Conservation (phyloP, 2,329 filamentous ascomycete genomes). For the Colletotrichum musicola region DNA sequence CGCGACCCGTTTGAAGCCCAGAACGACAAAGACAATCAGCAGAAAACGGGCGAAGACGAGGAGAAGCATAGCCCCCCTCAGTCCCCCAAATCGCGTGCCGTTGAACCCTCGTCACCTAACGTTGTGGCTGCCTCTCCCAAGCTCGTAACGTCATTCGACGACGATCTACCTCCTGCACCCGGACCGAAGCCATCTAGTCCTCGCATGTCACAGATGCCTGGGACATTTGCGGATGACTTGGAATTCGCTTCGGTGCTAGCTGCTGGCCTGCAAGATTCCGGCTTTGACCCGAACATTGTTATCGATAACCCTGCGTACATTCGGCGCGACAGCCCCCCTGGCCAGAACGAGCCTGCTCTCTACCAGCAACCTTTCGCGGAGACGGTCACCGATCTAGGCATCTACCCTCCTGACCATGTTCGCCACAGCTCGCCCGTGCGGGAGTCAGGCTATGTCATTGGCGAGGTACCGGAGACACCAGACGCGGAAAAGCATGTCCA, state of each 20-base stretch:
- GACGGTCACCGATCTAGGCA: conserved; percentile 58
- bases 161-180: conserved; percentile 62
- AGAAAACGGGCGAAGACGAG: neutral
- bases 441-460: conserved; percentile 60
- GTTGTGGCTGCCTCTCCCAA: neutral
- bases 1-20: conserved; percentile 37
- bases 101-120: conserved; percentile 21
- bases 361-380: conserved; percentile 66
- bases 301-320: conserved; percentile 75
- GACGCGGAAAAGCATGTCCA: conserved; percentile 13
- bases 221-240: conserved; percentile 74
- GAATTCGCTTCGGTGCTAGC: conserved; percentile 78
- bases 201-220: conserved; percentile 68
- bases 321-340: conserved; percentile 73
- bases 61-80: conserved; percentile 30
- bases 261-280: conserved; percentile 75
- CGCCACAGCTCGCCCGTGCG: conserved; percentile 41
- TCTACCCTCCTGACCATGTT: conserved; percentile 50
- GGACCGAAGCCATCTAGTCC: conserved; percentile 69
- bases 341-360: conserved; percentile 63
- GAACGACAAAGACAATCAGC: conserved; percentile 31
- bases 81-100: conserved; percentile 41
- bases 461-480: conserved; percentile 59
- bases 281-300: conserved; percentile 78
- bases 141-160: conserved; percentile 45